Conservation (phyloP, 257 asterid species). For the Ajuga chamaepitys region DNA sequence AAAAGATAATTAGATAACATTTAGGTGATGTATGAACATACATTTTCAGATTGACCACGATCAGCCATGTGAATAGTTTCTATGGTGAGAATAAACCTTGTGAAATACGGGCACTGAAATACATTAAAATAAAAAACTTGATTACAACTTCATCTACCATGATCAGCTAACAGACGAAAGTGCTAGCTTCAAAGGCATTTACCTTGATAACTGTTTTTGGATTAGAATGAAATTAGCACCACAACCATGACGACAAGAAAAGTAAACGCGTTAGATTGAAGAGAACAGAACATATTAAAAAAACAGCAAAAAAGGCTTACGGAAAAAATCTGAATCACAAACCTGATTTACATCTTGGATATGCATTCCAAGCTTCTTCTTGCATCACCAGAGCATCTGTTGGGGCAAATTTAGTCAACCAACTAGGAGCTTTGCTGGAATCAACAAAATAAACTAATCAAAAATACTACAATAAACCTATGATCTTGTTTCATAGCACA, state of each 20-base stretch:
- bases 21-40: constrained; percentile 24
- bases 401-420: constrained; percentile 81
- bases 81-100: constrained; percentile 62
- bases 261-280: background rate
- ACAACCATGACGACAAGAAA: constrained; percentile 13
- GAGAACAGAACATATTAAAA: too few relatives aligned
- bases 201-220: constrained; percentile 72
- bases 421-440: constrained; percentile 78
- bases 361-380: constrained; percentile 97
- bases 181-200: background rate
- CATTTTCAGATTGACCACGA: constrained; percentile 68
- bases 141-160: background rate
- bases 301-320: background rate
- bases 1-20: background rate
- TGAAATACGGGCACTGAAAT: constrained; percentile 77
- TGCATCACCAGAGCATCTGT: constrained; percentile 78
- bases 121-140: background rate
- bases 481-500: background rate
- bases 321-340: background rate
- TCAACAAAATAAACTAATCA: background rate
- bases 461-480: background rate
- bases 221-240: constrained; percentile 13
- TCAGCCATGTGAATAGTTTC: constrained; percentile 75
- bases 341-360: constrained; percentile 84
- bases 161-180: background rate